phyloP scores from a whole-genome alignment of 345 rosid species.

The Euclidium syriacum region DNA sequence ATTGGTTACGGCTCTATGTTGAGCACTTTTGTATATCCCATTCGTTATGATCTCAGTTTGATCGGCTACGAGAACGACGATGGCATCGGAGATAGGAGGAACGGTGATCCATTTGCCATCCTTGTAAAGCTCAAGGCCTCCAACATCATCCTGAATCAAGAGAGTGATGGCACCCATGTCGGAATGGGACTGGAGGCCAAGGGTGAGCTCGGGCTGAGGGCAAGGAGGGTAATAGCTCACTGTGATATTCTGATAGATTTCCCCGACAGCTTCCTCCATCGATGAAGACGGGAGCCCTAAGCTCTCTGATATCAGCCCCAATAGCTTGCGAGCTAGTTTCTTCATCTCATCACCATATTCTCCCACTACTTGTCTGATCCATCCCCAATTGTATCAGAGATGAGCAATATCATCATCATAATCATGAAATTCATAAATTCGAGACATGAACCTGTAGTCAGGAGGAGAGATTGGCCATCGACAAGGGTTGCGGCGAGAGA shows the following conservation, averaged over 20 bases:
- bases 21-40: slow-evolving; percentile 64
- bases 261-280: slow-evolving; percentile 64
- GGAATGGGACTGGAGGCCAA: slow-evolving; percentile 88
- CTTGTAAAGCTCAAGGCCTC: slow-evolving; percentile 75
- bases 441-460: slow-evolving; percentile 71
- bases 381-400: too few relatives aligned
- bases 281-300: slow-evolving; percentile 42
- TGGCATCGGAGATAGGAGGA: slow-evolving; percentile 53
- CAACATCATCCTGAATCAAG: slow-evolving; percentile 75
- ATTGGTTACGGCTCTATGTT: slow-evolving; percentile 73
- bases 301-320: slow-evolving; percentile 64
- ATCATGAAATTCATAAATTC: too few relatives aligned
- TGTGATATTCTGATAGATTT: slow-evolving; percentile 82
- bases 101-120: slow-evolving; percentile 62
- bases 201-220: slow-evolving; percentile 80
- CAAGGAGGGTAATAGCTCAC: slow-evolving; percentile 87
- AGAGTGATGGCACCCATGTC: slow-evolving; percentile 82
- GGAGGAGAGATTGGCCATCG: slow-evolving; percentile 71
- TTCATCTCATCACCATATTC: slow-evolving; percentile 63
- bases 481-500: slow-evolving; percentile 63
- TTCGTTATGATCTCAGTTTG: slow-evolving; percentile 86
- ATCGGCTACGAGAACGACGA: slow-evolving; percentile 68
- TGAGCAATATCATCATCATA: too few relatives aligned
- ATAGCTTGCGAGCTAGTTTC: slow-evolving; percentile 49
- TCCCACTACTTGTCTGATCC: slow-evolving; percentile 43